These are phyloP conservation scores for Eimeria falciformis DNA, from an alignment of 169 alveolate species.

Conservation along the genomic window DNA sequence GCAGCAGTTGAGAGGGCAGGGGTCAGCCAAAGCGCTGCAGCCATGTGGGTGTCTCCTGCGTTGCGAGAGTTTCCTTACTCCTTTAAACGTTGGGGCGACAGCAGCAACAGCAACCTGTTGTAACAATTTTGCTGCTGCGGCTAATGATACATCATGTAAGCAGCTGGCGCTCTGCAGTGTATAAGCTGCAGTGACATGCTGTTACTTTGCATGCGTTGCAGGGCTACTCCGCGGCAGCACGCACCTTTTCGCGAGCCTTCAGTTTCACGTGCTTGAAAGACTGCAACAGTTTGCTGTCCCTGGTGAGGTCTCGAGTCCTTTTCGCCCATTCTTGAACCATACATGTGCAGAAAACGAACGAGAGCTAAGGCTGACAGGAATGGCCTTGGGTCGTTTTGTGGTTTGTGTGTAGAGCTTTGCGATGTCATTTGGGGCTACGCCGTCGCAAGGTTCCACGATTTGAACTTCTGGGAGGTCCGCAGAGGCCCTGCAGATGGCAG, in stretches of 20 bases:
- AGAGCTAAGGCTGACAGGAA: too few relatives aligned
- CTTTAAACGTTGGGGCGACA: not conserved
- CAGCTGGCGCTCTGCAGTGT: too few relatives aligned
- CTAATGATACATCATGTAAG: not conserved
- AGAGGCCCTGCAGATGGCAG: too few relatives aligned
- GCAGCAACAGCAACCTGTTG: not conserved
- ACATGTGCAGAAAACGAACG: not conserved
- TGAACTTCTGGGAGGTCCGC: constrained; percentile 72
- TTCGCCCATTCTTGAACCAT: not conserved
- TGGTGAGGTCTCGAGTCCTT: not conserved
- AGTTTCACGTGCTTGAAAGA: constrained; percentile 54
- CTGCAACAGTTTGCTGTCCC: constrained; percentile 67
- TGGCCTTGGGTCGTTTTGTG: not conserved
- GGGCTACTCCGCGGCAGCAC: constrained; percentile 74
- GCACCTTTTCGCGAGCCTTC: constrained; percentile 58
- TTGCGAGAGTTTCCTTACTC: too few relatives aligned
- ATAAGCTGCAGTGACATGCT: too few relatives aligned
- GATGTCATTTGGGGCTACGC: constrained; percentile 75
- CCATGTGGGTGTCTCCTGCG: too few relatives aligned
- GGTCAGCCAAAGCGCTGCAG: too few relatives aligned
- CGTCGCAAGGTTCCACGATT: constrained; percentile 70
- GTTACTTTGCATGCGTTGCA: not conserved
- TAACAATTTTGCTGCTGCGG: not conserved
- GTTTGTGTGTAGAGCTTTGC: constrained; percentile 64
- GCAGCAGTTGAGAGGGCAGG: too few relatives aligned